Evolutionary conservation across 139 green algal species (phyloP).

Genomic region (Tetradesmus obliquus): DNA sequence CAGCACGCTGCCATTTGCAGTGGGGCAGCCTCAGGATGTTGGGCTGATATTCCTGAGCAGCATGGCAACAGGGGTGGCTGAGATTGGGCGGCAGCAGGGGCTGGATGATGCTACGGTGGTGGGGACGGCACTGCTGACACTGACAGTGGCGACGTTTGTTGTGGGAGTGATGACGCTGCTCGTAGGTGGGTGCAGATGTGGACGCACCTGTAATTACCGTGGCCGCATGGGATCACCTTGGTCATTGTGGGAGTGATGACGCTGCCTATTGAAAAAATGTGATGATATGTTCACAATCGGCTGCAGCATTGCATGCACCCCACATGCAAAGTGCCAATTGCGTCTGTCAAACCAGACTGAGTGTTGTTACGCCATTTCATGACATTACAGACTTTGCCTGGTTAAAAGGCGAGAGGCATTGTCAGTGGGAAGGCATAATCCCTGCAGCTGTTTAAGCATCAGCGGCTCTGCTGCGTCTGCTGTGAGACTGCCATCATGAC

Average conservation of each 20-base stretch:
- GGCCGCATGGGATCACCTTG: constrained; percentile 6
- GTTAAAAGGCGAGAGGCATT: too few species aligned
- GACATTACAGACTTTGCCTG: too few species aligned
- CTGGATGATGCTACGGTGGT: constrained; percentile 52
- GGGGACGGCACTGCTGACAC: constrained; percentile 73
- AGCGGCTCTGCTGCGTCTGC: not conserved
- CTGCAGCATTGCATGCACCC: not conserved
- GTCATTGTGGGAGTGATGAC: not conserved
- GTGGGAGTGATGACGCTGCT: constrained; percentile 78
- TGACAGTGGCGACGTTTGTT: constrained; percentile 66
- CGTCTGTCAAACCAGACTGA: too few species aligned
- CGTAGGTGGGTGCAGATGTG: constrained; percentile 60
- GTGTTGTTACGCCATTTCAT: too few species aligned
- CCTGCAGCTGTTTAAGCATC: too few species aligned
- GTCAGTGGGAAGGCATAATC: too few species aligned
- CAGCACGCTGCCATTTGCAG: constrained; percentile 77
- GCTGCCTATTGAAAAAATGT: too few species aligned
- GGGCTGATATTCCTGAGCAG: constrained; percentile 87
- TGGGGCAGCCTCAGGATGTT: constrained; percentile 81
- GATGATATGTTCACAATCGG: too few species aligned
- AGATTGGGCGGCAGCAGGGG: constrained; percentile 29
- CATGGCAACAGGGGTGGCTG: constrained; percentile 76
- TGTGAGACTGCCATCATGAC: not conserved
- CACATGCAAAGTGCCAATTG: too few species aligned
- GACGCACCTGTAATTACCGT: not conserved